These are phyloP conservation scores for Metschnikowia drakensbergensis DNA, from an alignment of 805 yeast genomes.

Conservation along the genomic window DNA sequence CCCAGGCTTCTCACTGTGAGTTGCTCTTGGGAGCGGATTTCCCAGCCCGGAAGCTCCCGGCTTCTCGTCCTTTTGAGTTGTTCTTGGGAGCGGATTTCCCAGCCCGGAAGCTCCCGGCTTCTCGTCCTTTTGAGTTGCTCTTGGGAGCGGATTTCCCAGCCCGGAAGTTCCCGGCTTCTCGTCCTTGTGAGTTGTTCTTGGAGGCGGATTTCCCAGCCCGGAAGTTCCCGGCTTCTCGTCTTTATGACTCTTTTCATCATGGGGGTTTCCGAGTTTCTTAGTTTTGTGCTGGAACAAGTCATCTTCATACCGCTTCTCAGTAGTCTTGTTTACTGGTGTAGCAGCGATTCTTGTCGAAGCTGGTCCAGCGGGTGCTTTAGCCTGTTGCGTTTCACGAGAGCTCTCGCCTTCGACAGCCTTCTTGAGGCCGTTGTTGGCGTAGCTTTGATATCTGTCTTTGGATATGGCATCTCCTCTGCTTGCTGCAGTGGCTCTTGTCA, in stretches of 20 bases:
- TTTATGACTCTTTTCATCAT: background rate
- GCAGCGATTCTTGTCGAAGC: background rate
- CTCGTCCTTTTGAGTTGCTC: background rate
- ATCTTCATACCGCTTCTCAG: conserved; percentile 1
- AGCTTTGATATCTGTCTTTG: conserved; percentile 31
- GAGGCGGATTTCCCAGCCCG: background rate
- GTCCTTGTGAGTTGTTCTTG: too few species aligned
- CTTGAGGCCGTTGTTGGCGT: conserved; percentile 15
- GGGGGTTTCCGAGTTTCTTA: background rate
- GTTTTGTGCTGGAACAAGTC: background rate
- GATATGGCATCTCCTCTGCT: conserved; percentile 4
- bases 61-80: background rate
- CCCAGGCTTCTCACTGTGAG: background rate
- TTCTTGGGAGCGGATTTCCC: too few species aligned
- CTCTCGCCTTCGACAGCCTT: background rate
- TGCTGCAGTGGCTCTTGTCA: conserved; percentile 13
- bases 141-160: background rate
- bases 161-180: background rate
- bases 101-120: background rate
- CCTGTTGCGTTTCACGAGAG: background rate
- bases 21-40: too few species aligned
- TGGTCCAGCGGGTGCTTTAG: background rate
- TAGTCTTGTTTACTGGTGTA: conserved; percentile 4
- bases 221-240: background rate
- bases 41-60: background rate